Evolutionary conservation across 345 rosid species (phyloP), one percentile per base, ranked within the genome.

Genomic region (Xanthoceras sorbifolium): DNA sequence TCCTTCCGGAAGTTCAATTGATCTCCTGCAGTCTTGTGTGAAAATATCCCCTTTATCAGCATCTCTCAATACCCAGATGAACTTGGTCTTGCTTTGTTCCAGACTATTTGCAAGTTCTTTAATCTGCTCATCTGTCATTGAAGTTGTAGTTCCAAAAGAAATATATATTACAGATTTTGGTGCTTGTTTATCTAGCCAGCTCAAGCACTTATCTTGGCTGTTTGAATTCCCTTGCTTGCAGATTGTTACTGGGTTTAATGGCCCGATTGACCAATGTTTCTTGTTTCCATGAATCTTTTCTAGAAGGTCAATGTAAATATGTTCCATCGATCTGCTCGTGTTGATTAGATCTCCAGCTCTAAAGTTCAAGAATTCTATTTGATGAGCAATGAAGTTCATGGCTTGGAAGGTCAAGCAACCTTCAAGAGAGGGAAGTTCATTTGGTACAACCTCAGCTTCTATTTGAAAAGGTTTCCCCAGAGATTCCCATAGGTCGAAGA

Each of bases 91-190:
- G 36, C 76, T 71, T 22, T 62, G 17, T 12, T 52, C 42, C 20
- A 79, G 31, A 65, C 79, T 84, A 0, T 18, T 22, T 1, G 84
- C 82, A 8, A 77, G 52, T 69, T 80, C 73, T 6, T 17, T 50
- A 9, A 79, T 74, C 65, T 79, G 83, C 17, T 82, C 80, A 17
- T 79, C 64, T 9, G 32, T 66, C 40, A 82, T 23, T 22, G 75
- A 40, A 18, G 68, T 62, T 22, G 85, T 76, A 5, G 83, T 79
- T 50, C 85, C 78, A 50, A 77, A 84, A 10, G 79, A 84, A 1
- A 81, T 23, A 23, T 65, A 84, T 12, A 79, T 59, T 3, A 79
- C 83, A 0, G 78, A 79, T 22, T 70, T 74, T 25, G 67, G 38
- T 0, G 46, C 63, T 38, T 79, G 82, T 29, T 71, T 75, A 61